Evolutionary conservation across 768 basidiomycete genomes (phyloP), one percentile per base, ranked within the genome.

Genomic region (Asterophora parasitica): DNA sequence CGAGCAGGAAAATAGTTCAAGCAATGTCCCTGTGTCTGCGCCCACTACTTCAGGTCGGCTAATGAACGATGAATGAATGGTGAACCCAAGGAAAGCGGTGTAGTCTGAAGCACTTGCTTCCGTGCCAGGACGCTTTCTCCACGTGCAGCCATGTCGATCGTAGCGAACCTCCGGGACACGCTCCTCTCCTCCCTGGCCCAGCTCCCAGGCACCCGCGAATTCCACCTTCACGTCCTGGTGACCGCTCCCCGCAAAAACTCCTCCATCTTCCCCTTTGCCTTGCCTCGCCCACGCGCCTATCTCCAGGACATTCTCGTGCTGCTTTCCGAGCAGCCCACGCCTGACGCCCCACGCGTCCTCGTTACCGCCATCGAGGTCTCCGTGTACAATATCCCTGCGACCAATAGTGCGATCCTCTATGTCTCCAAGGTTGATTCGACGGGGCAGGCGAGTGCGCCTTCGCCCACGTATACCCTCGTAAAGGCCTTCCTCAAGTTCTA

Each of bases 391-490:
- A 60, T 94, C 42, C 86, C 90, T 2, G 54, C 78, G 4, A 85
- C 88, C 1, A 72, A 74, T 2, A 78, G 78, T 46, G 81, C 81
- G 3, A 76, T 97, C 28, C 65, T 98, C 27, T 96, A 98, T 64
- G 74, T 99, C 43, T 89, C 90, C 41, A 99, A 99, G 68, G 83
- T 96, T 44, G 96, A 99, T 64, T 83, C 92, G 9, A 91, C 94
- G 0, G 94, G 94, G 0, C 83, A 93, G 62, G 77, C 73, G 7
- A 62, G 58, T 20, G 52, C 64, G 4, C 86, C 83, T 0, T 78
- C 84, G 33, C 88, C 88, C 3, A 92, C 92, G 1, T 67, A 77
- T 4, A 61, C 75, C 10, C 78, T 97, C 44, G 81, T 91, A 36
- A 71, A 74, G 15, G 70, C 84, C 0, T 74, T 96, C 48, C 54